A percentile compares a stretch with the other conserved stretches of the same genome.
Evolutionary conservation across 75 land plant genomes (phyloP).

Genomic region (Selaginella moellendorffii): DNA sequence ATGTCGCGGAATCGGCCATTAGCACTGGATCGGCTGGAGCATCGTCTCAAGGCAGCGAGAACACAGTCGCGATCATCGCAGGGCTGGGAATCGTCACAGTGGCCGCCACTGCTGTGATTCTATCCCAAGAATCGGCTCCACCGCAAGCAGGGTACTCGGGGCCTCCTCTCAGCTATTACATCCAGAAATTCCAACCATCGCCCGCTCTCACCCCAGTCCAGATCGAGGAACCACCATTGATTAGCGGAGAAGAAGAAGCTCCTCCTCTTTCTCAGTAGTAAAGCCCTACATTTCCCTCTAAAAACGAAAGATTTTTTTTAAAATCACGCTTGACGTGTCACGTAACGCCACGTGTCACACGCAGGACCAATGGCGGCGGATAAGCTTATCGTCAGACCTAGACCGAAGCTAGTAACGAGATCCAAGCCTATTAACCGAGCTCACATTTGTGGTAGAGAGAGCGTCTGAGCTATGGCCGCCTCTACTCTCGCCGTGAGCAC

Average conservation of each 20-base stretch:
- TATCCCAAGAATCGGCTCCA: slow-evolving; percentile 30
- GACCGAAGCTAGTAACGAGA: neutral
- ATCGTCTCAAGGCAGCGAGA: slow-evolving; percentile 47
- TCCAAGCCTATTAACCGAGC: neutral
- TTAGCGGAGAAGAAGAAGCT: neutral
- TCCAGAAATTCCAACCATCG: slow-evolving; percentile 48
- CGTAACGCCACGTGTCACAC: neutral
- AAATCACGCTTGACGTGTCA: neutral
- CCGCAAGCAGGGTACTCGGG: slow-evolving; percentile 43
- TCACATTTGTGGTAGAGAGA: neutral
- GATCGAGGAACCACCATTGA: no score
- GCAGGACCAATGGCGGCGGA: neutral
- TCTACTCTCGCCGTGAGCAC: neutral
- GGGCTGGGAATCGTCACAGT: slow-evolving; percentile 41
- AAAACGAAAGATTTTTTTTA: neutral
- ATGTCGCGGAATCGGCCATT: slow-evolving; percentile 79
- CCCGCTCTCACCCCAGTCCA: neutral
- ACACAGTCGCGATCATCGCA: slow-evolving; percentile 39
- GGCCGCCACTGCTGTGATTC: slow-evolving; percentile 49
- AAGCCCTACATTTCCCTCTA: no score
- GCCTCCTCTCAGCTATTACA: slow-evolving; percentile 74
- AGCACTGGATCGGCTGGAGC: slow-evolving; percentile 76
- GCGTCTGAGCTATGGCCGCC: neutral
- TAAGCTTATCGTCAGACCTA: neutral
- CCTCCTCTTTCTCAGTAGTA: no score